Conservation (phyloP, 306 rosid species). For the Ammopiptanthus mongolicus region DNA sequence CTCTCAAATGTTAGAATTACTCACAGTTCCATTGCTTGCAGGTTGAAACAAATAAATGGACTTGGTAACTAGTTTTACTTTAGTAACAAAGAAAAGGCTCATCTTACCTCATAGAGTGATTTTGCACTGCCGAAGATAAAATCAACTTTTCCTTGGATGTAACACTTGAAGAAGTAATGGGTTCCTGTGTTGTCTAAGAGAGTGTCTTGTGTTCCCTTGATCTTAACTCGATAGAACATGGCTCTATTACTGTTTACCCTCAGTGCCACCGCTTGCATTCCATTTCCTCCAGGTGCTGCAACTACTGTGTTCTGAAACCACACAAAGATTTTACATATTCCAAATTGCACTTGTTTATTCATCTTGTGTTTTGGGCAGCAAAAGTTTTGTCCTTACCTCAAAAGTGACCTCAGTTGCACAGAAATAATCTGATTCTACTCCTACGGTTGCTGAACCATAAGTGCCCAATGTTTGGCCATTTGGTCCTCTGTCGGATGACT, state of each 20-base stretch:
- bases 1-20: neutral
- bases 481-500: constrained; percentile 65
- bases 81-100: neutral
- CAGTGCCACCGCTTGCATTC: constrained; percentile 92
- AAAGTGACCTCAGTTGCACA: constrained; percentile 76
- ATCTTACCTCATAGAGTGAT: constrained; percentile 67
- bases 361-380: neutral
- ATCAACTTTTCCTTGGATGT: constrained; percentile 74
- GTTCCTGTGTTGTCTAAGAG: constrained; percentile 73
- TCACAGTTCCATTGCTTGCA: neutral
- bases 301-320: constrained; percentile 64
- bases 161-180: constrained; percentile 61
- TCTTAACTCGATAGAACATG: constrained; percentile 57
- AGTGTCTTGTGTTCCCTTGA: constrained; percentile 81
- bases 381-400: constrained; percentile 41
- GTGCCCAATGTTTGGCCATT: constrained; percentile 64
- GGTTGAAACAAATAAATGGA: neutral
- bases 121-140: constrained; percentile 73
- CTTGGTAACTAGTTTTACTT: neutral
- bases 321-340: neutral
- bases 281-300: constrained; percentile 57
- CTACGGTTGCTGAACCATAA: constrained; percentile 65
- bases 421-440: constrained; percentile 71
- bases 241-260: constrained; percentile 72
- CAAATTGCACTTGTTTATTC: neutral